A percentile compares a stretch with the other conserved stretches of the same genome.
Conservation (phyloP, 495 filamentous ascomycete genomes). For the Cladorrhinum samala region DNA sequence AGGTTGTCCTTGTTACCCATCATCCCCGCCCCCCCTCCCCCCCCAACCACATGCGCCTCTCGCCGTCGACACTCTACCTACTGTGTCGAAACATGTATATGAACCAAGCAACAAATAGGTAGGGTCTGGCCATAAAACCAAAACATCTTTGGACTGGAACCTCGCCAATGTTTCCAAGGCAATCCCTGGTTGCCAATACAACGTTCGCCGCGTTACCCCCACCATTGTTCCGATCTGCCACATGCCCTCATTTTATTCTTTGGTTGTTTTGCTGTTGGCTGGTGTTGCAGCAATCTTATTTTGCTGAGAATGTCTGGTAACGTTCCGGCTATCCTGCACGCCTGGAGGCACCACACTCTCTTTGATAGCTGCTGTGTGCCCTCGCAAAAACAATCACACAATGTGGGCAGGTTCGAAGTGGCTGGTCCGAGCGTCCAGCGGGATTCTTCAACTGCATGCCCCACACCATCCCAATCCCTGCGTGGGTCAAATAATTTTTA, state of each 20-base stretch:
- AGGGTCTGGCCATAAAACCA: too few relatives aligned
- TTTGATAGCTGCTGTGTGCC: not conserved
- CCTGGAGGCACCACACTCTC: not conserved
- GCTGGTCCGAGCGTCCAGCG: not conserved
- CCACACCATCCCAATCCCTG: slow-evolving; percentile 11
- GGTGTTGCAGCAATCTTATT: not conserved
- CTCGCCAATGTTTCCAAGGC: not conserved
- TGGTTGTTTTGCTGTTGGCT: not conserved
- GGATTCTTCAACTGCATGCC: slow-evolving; percentile 1
- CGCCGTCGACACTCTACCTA: too few relatives aligned
- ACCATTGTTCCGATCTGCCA: not conserved
- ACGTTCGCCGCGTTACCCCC: not conserved
- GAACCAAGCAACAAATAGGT: too few relatives aligned
- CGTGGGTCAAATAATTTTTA: slow-evolving; percentile 13
- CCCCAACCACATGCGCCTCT: too few relatives aligned
- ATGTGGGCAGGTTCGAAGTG: too few relatives aligned
- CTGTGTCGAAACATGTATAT: too few relatives aligned
- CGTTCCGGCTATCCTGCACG: not conserved
- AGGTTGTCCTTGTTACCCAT: too few relatives aligned
- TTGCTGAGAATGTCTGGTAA: not conserved
- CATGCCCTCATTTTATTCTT: not conserved
- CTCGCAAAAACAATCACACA: not conserved
- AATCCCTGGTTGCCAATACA: not conserved
- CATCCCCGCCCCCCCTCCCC: too few relatives aligned
- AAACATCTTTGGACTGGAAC: too few relatives aligned